Percentiles rank a stretch among this genome's conserved stretches.
Evolutionary conservation across 2,329 filamentous ascomycete genomes (phyloP).

Genomic region (Camptophora hylomeconis): DNA sequence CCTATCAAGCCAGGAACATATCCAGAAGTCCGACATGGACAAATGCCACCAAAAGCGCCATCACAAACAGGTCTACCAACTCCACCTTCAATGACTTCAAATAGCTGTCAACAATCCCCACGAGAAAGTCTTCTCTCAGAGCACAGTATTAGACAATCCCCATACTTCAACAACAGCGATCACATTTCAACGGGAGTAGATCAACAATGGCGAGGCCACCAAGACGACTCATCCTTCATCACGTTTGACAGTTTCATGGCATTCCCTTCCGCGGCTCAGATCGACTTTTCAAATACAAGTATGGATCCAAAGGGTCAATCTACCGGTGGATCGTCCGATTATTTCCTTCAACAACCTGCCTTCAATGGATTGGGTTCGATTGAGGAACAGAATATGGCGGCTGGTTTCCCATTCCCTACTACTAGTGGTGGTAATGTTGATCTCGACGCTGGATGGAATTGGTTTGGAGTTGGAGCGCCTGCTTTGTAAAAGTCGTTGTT

Average conservation of each 20-base stretch:
- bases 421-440: constrained; percentile 18
- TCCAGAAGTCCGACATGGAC: constrained; percentile 1
- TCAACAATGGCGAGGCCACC: constrained; percentile 9
- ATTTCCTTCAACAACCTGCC: constrained; percentile 11
- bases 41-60: not conserved
- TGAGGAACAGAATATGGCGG: constrained; percentile 4
- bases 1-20: constrained; percentile 15
- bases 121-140: constrained; percentile 10
- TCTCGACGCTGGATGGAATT: constrained; percentile 29
- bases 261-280: constrained; percentile 9
- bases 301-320: constrained; percentile 1
- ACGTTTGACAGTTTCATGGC: constrained; percentile 19
- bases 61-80: constrained; percentile 13
- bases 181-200: constrained; percentile 10
- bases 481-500: too few relatives aligned
- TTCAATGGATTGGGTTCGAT: constrained; percentile 9
- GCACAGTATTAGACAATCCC: constrained; percentile 3
- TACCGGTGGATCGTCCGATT: constrained; percentile 6
- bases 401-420: constrained; percentile 10
- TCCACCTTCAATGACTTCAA: constrained; percentile 12
- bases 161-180: constrained; percentile 9
- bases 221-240: constrained; percentile 17
- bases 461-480: constrained; percentile 20
- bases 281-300: constrained; percentile 9
- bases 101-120: constrained; percentile 14